Evolutionary conservation across 306 rosid species (phyloP), one percentile per base, ranked within the genome.

Genomic region (Glycine tomentella): DNA sequence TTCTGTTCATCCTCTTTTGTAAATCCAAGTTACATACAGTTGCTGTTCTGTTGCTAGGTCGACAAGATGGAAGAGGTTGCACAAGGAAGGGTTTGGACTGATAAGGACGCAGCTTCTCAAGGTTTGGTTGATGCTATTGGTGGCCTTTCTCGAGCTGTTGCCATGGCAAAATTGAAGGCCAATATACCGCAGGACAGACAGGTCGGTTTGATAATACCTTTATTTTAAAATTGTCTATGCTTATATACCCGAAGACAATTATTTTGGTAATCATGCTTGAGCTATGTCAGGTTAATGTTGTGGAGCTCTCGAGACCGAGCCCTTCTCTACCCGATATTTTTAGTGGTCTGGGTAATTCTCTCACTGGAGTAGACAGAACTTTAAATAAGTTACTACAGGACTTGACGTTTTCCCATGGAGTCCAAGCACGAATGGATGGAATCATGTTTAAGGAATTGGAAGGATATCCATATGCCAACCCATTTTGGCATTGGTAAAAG

Each of bases 61-160:
- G 99, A 93, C 69, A 84, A 93, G 84, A 95, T 93, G 98, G 97
- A 95, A 81, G 92, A 89, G 86, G 89, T 95, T 79, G 99, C 99
- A 51, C 97, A 93, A 76, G 99, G 99, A 68, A 90, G 99, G 83
- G 93, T 95, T 75, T 93, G 99, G 99, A 84, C 96, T 0, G 97
- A 98, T 72, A 88, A 88, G 58, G 98, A 93, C 34, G 98, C 99
- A 55, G 95, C 87, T 58, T 90, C 91, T 5, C 86, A 44, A 36
- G 97, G 99, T 77, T 87, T 95, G 78, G 89, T 95, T 15, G 99
- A 95, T 84, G 99, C 99, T 13, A 82, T 93, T 33, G 98, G 99
- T 59, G 99, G 99, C 15, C 84, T 93, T 79, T 93, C 98, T 68
- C 90, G 94, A 45, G 99, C 99, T 66, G 83, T 95, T 53, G 95